phyloP scores from a whole-genome alignment of 805 yeast genomes.

The Candida krabiensis region DNA sequence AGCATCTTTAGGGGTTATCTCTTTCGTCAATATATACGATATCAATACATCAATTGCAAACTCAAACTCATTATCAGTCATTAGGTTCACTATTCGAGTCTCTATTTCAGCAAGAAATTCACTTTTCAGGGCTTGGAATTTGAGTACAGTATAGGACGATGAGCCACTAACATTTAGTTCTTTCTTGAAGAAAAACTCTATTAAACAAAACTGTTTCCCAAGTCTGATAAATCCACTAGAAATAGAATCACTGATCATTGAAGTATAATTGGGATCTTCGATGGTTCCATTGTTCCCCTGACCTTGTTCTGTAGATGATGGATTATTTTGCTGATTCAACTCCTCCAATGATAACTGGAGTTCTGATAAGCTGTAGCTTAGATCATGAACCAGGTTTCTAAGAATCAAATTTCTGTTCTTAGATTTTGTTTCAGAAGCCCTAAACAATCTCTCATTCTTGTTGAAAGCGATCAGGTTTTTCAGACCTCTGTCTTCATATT shows the following conservation, averaged over 20 bases:
- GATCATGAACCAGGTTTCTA: conserved; percentile 28
- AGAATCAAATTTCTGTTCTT: conserved; percentile 21
- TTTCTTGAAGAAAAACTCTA: conserved; percentile 20
- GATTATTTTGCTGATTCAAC: conserved; percentile 2
- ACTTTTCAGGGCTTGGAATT: conserved; percentile 18
- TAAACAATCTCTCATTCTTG: conserved; percentile 2
- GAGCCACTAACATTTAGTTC: conserved; percentile 10
- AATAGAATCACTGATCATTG: conserved; percentile 13
- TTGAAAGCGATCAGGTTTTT: conserved; percentile 24
- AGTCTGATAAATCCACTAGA: conserved; percentile 22
- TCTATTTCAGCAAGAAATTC: conserved; percentile 21
- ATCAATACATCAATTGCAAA: conserved; percentile 23
- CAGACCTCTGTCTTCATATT: conserved; percentile 24
- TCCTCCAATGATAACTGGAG: conserved; percentile 13
- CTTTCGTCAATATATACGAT: conserved; percentile 24
- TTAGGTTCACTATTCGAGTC: conserved; percentile 17
- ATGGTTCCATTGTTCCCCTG: conserved; percentile 2
- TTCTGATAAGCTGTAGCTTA: conserved; percentile 20
- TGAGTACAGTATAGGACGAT: conserved; percentile 13
- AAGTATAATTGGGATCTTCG: conserved; percentile 5
- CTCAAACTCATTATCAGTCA: conserved; percentile 32
- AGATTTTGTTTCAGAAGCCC: conserved; percentile 10
- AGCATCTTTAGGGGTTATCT: conserved; percentile 20
- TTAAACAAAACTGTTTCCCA: conserved; percentile 27
- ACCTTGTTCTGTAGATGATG: conserved; percentile 1